phyloP scores from a whole-genome alignment of 2,329 filamentous ascomycete genomes.

The Elsinoe ampelina region DNA sequence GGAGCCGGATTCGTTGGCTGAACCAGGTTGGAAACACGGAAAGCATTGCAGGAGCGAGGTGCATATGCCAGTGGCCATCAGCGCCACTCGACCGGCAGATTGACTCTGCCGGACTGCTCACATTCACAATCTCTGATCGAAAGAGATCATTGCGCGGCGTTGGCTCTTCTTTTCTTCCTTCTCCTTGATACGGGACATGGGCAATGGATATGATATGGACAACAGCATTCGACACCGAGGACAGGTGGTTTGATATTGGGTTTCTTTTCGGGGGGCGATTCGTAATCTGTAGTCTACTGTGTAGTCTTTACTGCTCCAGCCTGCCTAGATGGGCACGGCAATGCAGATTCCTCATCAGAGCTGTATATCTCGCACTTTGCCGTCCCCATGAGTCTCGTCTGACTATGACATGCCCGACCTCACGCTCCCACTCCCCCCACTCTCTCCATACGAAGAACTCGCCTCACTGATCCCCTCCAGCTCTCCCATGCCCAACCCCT shows the following conservation, averaged over 20 bases:
- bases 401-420: neutral
- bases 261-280: neutral
- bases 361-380: too few relatives aligned
- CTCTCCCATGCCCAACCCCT: neutral
- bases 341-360: neutral
- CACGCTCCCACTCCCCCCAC: neutral
- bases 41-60: neutral
- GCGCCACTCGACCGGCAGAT: neutral
- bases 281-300: neutral
- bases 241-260: neutral
- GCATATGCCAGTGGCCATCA: neutral
- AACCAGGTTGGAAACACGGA: neutral
- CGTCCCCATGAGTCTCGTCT: too few relatives aligned
- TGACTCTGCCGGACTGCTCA: neutral
- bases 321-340: neutral
- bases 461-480: neutral
- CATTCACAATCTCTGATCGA: neutral
- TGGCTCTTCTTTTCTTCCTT: neutral
- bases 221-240: neutral
- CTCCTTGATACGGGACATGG: neutral
- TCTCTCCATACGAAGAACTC: neutral
- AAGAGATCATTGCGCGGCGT: slow-evolving; percentile 6
- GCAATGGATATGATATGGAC: neutral
- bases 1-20: neutral
- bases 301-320: neutral